Evolutionary conservation across 106 monocot species (phyloP), one percentile per base, ranked within the genome.

Genomic region (Alisma plantagoaquatica): DNA sequence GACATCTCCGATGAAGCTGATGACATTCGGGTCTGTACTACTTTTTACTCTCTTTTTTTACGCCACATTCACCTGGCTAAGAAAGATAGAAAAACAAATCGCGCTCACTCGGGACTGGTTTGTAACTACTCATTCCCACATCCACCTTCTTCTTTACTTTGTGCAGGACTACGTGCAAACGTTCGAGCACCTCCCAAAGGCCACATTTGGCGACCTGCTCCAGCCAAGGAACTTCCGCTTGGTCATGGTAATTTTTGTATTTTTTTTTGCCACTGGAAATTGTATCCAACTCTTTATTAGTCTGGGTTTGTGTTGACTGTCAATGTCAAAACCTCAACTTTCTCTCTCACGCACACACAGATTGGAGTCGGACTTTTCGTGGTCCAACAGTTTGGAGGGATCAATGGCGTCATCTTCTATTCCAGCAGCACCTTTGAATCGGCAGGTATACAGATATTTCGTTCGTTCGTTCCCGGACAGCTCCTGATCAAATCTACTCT

Each of bases 331-430:
- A 17, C 19, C 18, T 54, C 19, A 54, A 41, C 1, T 54, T 31
- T 30, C 1, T 16, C 11, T 19, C 64, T 19, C 15, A 15, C 3
- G 1, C 14, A 31, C 54, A 16, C 18, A 56, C 49, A 87, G 87
- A 65, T 88, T 22, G 79, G 82, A 18, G 79, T 75, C 27, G 83
- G 83, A 32, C 56, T 88, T 2, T 77, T 88, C 75, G 69, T 60
- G n/a, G 65, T 83, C 55, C 88, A 88, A 70, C 83, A 88, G 58
- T 76, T 83, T 51, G 73, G 72, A 24, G 88, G 83, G 16, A 51
- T 76, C 55, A 83, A 79, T 51, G 88, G 83, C 54, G 72, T 88
- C 17, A 20, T 38, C 48, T 88, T 79, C 59, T 88, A 88, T 62
- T 55, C 83, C 3, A 83, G 76, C 54, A 68, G 74, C 57, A 76